Evolutionary conservation across 2,329 filamentous ascomycete species (phyloP), one percentile per base, ranked within the genome.

Genomic region (Stenocarpella maydis): DNA sequence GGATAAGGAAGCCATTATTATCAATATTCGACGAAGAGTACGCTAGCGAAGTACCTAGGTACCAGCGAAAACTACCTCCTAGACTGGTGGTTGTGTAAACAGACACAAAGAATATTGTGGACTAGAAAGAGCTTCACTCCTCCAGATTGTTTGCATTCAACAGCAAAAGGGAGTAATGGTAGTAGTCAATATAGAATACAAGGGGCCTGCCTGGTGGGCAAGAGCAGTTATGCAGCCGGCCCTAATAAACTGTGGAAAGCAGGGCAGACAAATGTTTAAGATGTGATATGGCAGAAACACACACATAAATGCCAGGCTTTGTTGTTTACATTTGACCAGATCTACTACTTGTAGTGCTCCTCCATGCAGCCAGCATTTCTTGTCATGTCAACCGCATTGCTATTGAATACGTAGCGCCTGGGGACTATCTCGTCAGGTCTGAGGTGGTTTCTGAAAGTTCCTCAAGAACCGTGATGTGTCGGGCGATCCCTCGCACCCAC

Each of bases 201-300:
- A 43, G 43, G 41, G 26, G 28, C 26, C 6, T 61, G 55, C 26
- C n/a, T 47, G 55, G 55, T 34, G 28, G 55, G 39, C 26, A 61
- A 34, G 41, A 26, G 15, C 24, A 26, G 41, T 47, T 47, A 61
- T 41, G 55, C 55, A 61, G 55, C 41, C 47, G 58, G 19, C 19
- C 6, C 19, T n/a, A 28, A 34, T 28, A 61, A 61, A 61, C 26
- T 28, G 34, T 61, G 26, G 58, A 34, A 61, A 61, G 41, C 41
- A 26, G 58, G 50, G 58, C 26, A n/a, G 26, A 31, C 17, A 41
- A 45, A 47, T 61, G 58, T 28, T 47, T 61, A 61, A 61, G 58
- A 34, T 61, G 37, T 61, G 34, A 37, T 12, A 37, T 37, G 34
- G 6, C 10, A 37, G 31, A n/a, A 31, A 34, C n/a, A n/a, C n/a